Evolutionary conservation across 148 eudicot genomes (phyloP), one percentile per base, ranked within the genome.

Genomic region (Agrostemma githago): DNA sequence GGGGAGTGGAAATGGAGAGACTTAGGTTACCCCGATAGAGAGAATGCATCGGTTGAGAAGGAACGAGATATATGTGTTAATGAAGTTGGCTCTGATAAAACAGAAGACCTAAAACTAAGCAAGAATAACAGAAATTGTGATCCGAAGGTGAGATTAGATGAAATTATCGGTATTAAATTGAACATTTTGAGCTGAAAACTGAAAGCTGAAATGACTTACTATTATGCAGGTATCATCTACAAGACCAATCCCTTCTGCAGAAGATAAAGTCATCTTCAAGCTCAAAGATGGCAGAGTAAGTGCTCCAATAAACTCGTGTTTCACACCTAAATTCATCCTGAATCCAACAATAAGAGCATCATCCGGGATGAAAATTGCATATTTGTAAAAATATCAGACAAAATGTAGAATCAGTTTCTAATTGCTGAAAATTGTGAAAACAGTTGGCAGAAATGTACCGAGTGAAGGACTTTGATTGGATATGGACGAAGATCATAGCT

Each of bases 211-310:
- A 7, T 34, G 54, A 19, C 62, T 80, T 54, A 54, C 48, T 38
- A 34, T 78, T 9, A 21, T 20, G 53, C 88, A 92, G 98, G 89
- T 90, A 67, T 81, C 90, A 11, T 72, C 84, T 20, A 89, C 88
- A 62, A 68, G 98, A 54, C 93, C 96, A 54, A 86, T 88, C 73
- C 86, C 83, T 46, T 89, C 89, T 20, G 79, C 87, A 19, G 92
- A 88, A 67, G 81, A 87, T 77, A 86, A 85, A 54, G 83, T 93
- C 17, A 89, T 93, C 66, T 90, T 93, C 62, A 86, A 90, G 87
- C 85, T 93, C 17, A 79, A 83, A 78, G 96, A 93, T 86, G 92
- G 93, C 73, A 84, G 96, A 76, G 96, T 90, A 84, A 85, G 93
- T 71, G 78, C 9, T 66, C 14, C 37, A 66, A n/a, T 6, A 7